Percentiles rank a stretch among this genome's conserved stretches.
These are phyloP conservation scores for Madurella fahalii DNA, from an alignment of 2,329 filamentous ascomycete genomes.

Conservation along the genomic window DNA sequence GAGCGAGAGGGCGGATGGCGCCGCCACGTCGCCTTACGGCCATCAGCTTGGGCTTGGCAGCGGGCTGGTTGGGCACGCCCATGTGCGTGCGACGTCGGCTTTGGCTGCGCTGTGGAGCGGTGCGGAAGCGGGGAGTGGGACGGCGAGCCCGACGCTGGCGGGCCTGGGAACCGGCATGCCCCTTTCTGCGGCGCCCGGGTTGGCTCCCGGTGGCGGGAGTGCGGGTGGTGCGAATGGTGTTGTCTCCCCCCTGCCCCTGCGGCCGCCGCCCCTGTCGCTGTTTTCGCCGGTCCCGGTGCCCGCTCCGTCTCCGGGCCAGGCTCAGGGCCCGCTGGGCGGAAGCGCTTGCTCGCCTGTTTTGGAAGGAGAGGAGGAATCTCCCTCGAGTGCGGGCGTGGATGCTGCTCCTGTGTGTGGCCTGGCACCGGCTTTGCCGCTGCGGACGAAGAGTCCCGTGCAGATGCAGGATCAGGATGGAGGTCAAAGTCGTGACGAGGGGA, in stretches of 20 bases:
- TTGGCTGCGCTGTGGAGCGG: conserved; percentile 40
- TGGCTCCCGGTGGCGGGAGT: conserved; percentile 23
- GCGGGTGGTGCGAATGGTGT: conserved; percentile 1
- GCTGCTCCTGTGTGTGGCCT: conserved; percentile 3
- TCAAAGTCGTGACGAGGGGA: no score
- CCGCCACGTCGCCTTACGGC: conserved; percentile 8
- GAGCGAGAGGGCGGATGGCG: conserved; percentile 38
- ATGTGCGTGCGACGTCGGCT: conserved; percentile 47
- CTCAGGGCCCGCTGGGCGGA: conserved; percentile 20
- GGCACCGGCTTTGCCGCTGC: conserved; percentile 26
- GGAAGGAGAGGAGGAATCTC: conserved; percentile 36
- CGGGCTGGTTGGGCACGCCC: conserved; percentile 20
- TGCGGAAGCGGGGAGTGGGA: conserved; percentile 31
- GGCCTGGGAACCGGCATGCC: background rate
- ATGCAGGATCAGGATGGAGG: no score
- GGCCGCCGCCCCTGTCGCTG: conserved; percentile 6
- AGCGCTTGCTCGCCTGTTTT: conserved; percentile 37
- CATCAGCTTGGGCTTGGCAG: conserved; percentile 12
- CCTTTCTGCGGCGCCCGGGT: conserved; percentile 26
- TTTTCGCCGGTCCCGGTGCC: conserved; percentile 10
- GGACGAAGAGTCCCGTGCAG: background rate
- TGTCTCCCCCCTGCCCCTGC: conserved; percentile 1
- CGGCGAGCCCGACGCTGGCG: conserved; percentile 48
- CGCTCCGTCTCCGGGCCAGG: conserved; percentile 16
- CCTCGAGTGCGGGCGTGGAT: conserved; percentile 1